phyloP scores from a whole-genome alignment of 2,329 filamentous ascomycete species.

The Clarireedia hainanense region DNA sequence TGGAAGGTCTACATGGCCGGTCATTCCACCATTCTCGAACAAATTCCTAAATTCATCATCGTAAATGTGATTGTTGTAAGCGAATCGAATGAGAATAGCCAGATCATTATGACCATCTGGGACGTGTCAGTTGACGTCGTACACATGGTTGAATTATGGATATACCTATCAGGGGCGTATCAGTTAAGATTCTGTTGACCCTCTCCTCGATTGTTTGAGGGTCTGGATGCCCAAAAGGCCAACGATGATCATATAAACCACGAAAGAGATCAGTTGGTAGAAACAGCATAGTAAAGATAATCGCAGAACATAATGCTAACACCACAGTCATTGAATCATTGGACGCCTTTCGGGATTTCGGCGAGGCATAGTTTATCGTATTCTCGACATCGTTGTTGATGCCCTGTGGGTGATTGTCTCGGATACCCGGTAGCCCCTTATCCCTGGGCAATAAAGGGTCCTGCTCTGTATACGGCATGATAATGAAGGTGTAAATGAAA shows the following conservation, averaged over 20 bases:
- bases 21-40: constrained; percentile 64
- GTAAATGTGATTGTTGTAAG: constrained; percentile 74
- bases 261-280: constrained; percentile 8
- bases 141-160: background rate
- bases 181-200: constrained; percentile 36
- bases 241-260: background rate
- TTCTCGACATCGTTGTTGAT: constrained; percentile 9
- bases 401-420: constrained; percentile 18
- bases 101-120: constrained; percentile 88
- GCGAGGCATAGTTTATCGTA: background rate
- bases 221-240: constrained; percentile 8
- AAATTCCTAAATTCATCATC: constrained; percentile 61
- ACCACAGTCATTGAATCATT: constrained; percentile 6
- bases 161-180: constrained; percentile 42
- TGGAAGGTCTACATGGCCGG: constrained; percentile 69
- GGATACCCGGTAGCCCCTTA: constrained; percentile 24
- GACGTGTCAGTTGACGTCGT: background rate
- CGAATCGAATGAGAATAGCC: constrained; percentile 59
- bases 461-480: constrained; percentile 15
- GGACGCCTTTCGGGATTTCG: constrained; percentile 1
- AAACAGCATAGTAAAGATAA: constrained; percentile 11
- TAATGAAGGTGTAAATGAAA: background rate
- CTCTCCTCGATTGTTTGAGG: constrained; percentile 27
- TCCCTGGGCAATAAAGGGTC: constrained; percentile 27
- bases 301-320: constrained; percentile 13